phyloP scores from a whole-genome alignment of 1,284 basidiomycete genomes.

The Moesziomyces parantarcticus region DNA sequence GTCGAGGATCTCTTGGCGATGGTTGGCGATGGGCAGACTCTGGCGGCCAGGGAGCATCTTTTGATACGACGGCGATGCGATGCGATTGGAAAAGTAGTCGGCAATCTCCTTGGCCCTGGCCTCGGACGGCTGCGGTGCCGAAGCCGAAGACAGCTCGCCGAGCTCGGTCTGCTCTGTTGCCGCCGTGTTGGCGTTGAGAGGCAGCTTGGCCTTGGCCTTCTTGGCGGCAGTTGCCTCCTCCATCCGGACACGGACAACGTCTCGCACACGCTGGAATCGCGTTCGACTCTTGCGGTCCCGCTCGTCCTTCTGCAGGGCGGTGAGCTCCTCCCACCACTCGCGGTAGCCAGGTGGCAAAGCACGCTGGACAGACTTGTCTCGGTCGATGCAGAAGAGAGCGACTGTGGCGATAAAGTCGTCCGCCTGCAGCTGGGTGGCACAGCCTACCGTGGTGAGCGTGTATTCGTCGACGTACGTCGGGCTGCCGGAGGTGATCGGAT shows the following conservation, averaged over 20 bases:
- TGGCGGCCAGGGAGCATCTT: conserved; percentile 86
- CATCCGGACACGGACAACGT: conserved; percentile 75
- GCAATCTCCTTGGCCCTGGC: conserved; percentile 38
- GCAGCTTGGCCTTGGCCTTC: conserved; percentile 45
- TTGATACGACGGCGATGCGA: conserved; percentile 73
- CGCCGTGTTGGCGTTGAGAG: conserved; percentile 6
- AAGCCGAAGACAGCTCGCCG: conserved; percentile 44
- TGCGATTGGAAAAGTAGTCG: conserved; percentile 33
- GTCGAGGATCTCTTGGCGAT: conserved; percentile 80
- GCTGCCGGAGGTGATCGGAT: conserved; percentile 69
- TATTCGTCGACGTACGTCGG: conserved; percentile 74
- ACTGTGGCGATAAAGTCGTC: conserved; percentile 90
- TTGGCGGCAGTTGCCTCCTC: conserved; percentile 58
- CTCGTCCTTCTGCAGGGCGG: conserved; percentile 74
- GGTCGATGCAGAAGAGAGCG: conserved; percentile 75
- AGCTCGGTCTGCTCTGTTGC: conserved; percentile 38
- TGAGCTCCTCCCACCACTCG: conserved; percentile 93
- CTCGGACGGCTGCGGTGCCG: conserved; percentile 37
- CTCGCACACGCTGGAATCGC: conserved; percentile 71
- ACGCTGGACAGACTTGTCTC: conserved; percentile 65
- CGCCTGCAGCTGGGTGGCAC: conserved; percentile 80
- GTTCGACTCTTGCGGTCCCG: conserved; percentile 77
- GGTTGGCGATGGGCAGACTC: conserved; percentile 85
- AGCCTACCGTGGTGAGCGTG: conserved; percentile 86
- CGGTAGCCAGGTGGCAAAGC: conserved; percentile 82